Evolutionary conservation across 164 flowering plant genomes (phyloP), one percentile per base, ranked within the genome.

Genomic region (Warburgia ugandensis): DNA sequence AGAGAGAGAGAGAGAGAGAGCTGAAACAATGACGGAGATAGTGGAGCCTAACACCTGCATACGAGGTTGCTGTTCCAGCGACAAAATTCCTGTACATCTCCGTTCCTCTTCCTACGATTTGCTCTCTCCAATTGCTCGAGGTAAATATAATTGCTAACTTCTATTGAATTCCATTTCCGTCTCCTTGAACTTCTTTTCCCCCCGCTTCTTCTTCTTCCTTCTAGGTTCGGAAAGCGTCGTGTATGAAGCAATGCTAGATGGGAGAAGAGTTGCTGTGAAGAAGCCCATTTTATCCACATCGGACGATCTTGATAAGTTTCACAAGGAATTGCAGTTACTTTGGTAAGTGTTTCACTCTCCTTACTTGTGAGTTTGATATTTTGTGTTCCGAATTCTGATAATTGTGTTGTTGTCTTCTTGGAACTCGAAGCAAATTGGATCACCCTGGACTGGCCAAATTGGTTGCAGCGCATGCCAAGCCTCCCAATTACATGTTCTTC

Each of bases 191-290:
- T 33, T 6, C 19, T 4, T 23, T 20, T 17, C 37, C 7, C 17
- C 40, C 25, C 19, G 10, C 39, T 0, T 21, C 22, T 30, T 28
- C 6, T 16, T 22, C 29, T 13, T 40, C 6, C 23, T 45, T 28
- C 13, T 51, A 87, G 98, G 98, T 23, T 73, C 83, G 1, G 94
- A 92, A 67, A 87, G 98, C 52, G 81, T 85, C 43, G 98, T 91
- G 6, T 91, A 79, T 50, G 88, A 85, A 64, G 98, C 68, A 11
- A 54, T 37, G 17, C 67, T 91, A 33, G 67, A 71, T 53, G 94
- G 84, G 19, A 48, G 46, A 32, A 76, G 46, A 60, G 96, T 91
- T 16, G 98, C 98, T 5, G 87, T 66, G 0, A 91, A 85, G 67
- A 85, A 81, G 50, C 96, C 96, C 12, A 60, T 85, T 36, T 63